These are phyloP conservation scores for Trametes hirsuta DNA, from an alignment of 1,284 basidiomycete species.

Conservation along the genomic window DNA sequence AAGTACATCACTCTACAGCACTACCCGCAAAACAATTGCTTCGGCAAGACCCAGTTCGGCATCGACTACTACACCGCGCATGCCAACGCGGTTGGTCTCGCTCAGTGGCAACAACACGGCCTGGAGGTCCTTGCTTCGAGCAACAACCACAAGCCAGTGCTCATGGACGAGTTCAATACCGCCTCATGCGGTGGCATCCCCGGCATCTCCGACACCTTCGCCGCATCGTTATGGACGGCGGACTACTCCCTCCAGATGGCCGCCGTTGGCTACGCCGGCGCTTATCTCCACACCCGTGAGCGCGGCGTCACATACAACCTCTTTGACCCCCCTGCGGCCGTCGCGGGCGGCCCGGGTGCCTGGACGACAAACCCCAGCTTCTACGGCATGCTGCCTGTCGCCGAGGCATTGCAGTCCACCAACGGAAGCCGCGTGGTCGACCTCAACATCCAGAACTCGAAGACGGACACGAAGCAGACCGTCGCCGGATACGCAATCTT, in stretches of 20 bases:
- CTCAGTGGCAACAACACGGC: conserved; percentile 48
- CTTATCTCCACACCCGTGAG: conserved; percentile 56
- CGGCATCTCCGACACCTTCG: conserved; percentile 66
- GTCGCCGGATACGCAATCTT: conserved; percentile 65
- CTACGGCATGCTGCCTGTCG: conserved; percentile 59
- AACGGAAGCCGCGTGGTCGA: conserved; percentile 55
- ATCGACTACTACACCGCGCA: conserved; percentile 37
- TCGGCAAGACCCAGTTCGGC: conserved; percentile 29
- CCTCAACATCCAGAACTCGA: conserved; percentile 47
- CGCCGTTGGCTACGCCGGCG: conserved; percentile 48
- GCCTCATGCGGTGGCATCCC: conserved; percentile 67
- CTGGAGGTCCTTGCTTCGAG: conserved; percentile 29
- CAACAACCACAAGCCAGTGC: conserved; percentile 42
- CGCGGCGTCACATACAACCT: conserved; percentile 53
- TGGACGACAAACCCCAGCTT: conserved; percentile 59
- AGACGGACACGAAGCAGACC: conserved; percentile 38
- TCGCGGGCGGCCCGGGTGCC: conserved; percentile 38
- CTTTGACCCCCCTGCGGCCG: conserved; percentile 45
- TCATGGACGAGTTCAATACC: conserved; percentile 71
- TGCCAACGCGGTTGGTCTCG: conserved; percentile 37
- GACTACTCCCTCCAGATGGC: conserved; percentile 59
- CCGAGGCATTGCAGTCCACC: conserved; percentile 52
- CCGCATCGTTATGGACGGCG: conserved; percentile 60
- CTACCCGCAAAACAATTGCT: conserved; percentile 35
- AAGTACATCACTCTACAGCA: conserved; percentile 50